Evolutionary conservation across 2,329 filamentous ascomycete species (phyloP), one percentile per base, ranked within the genome.

Genomic region (Rosellinia necatrix): DNA sequence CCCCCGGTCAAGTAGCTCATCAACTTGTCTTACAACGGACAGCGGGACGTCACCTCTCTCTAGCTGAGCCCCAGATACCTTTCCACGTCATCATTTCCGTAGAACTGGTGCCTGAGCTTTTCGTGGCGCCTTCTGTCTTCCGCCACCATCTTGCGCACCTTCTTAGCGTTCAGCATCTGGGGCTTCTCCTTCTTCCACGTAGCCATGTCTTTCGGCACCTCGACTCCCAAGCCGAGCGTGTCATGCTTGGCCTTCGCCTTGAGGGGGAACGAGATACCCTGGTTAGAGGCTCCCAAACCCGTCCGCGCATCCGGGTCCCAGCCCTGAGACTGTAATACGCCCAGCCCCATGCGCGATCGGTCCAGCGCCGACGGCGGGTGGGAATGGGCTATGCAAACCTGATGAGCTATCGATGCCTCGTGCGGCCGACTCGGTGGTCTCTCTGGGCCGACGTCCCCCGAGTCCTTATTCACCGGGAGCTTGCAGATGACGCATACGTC

Each of bases 241-340:
- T 93, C 85, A 38, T 86, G 81, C 73, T 96, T 96, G 51, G 81
- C 76, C 56, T 79, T 81, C 1, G 83, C 76, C 69, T 91, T 91
- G 60, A 97, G 78, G 1, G 92, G 92, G 62, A 86, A 87, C 35
- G 87, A 79, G 58, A 91, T 87, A 3, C 92, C 92, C 62, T 89
- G 83, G 1, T 89, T 86, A 2, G 76, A 74, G 8, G 81, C 81
- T 0, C 92, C 92, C 0, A 97, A 78, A 0, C 92, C 92, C 13
- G 76, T 72, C 2, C 91, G 78, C 24, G 84, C 78, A 71, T 92
- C 89, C 0, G 89, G 87, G 64, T 92, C 86, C 85, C 88, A 92
- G 24, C 89, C 89, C 56, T 88, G 81, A 0, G 82, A 78, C 49
- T 83, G 77, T 27, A 92, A 79, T 24, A 88, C 83, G 4, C 81